These are phyloP conservation scores for Zygoascus ofunaensis DNA, from an alignment of 805 yeast species.

Conservation along the genomic window DNA sequence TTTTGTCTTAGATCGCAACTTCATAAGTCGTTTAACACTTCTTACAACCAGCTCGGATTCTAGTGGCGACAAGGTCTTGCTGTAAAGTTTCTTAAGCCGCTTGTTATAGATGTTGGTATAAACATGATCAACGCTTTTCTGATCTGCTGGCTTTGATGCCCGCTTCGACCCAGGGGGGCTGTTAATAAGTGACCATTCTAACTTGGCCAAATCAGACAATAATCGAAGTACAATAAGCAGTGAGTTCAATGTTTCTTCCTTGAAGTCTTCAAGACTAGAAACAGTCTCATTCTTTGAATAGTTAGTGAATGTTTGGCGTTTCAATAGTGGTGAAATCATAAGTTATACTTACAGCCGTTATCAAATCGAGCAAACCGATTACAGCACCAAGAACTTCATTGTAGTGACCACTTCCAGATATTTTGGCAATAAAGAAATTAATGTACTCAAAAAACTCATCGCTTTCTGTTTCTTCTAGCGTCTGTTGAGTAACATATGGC, in stretches of 20 bases:
- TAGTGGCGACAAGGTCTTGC: slow-evolving; percentile 8
- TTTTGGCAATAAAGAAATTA: slow-evolving; percentile 9
- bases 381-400: slow-evolving; percentile 13
- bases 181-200: slow-evolving; percentile 13
- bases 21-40: slow-evolving; percentile 10
- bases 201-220: slow-evolving; percentile 9
- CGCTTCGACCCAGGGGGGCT: neutral
- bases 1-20: slow-evolving; percentile 9
- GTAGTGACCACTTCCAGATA: slow-evolving; percentile 13
- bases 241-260: slow-evolving; percentile 7
- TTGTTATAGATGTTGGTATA: slow-evolving; percentile 3
- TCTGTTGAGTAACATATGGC: slow-evolving; percentile 12
- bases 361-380: slow-evolving; percentile 6
- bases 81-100: slow-evolving; percentile 8
- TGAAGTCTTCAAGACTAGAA: neutral
- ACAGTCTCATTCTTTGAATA: neutral
- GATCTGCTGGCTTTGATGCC: neutral
- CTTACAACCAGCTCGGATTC: slow-evolving; percentile 7
- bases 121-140: neutral
- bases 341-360: slow-evolving; percentile 9
- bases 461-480: slow-evolving; percentile 11
- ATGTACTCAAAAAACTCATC: slow-evolving; percentile 9
- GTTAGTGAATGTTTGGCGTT: neutral
- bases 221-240: slow-evolving; percentile 11
- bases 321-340: neutral